Conservation (phyloP, 805 yeast species). For the Groenewaldozyma salmanticensis region DNA sequence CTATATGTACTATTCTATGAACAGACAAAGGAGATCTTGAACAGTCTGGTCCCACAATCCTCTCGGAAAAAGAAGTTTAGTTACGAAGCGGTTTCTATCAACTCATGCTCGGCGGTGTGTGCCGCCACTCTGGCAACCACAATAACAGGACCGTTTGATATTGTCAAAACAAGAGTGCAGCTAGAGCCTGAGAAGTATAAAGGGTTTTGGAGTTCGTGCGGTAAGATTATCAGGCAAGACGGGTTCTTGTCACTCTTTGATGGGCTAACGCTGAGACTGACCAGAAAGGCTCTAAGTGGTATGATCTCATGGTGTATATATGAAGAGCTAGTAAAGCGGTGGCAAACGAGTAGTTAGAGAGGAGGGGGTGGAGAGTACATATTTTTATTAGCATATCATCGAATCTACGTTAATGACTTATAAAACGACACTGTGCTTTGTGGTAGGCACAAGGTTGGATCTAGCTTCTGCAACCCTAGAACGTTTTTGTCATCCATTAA, state of each 20-base stretch:
- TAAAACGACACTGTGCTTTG: constrained; percentile 12
- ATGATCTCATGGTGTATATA: constrained; percentile 97
- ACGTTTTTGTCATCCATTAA: constrained; percentile 19
- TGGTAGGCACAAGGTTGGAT: constrained; percentile 26
- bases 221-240: constrained; percentile 34
- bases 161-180: constrained; percentile 87
- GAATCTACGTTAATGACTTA: no score
- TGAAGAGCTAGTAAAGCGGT: constrained; percentile 59
- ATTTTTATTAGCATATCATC: no score
- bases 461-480: constrained; percentile 18
- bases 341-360: background rate
- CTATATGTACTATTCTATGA: constrained; percentile 81
- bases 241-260: constrained; percentile 55
- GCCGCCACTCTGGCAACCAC: constrained; percentile 79
- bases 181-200: constrained; percentile 43
- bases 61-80: constrained; percentile 14
- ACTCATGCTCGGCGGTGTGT: constrained; percentile 62
- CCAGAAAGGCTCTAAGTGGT: constrained; percentile 82
- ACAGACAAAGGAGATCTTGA: constrained; percentile 49
- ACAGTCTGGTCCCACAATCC: constrained; percentile 29
- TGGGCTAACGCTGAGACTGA: constrained; percentile 72
- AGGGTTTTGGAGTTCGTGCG: constrained; percentile 34
- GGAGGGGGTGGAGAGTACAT: no score
- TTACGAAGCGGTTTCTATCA: constrained; percentile 46
- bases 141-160: constrained; percentile 89